phyloP scores from a whole-genome alignment of 2,329 filamentous ascomycete genomes.

The Talaromyces sp. region DNA sequence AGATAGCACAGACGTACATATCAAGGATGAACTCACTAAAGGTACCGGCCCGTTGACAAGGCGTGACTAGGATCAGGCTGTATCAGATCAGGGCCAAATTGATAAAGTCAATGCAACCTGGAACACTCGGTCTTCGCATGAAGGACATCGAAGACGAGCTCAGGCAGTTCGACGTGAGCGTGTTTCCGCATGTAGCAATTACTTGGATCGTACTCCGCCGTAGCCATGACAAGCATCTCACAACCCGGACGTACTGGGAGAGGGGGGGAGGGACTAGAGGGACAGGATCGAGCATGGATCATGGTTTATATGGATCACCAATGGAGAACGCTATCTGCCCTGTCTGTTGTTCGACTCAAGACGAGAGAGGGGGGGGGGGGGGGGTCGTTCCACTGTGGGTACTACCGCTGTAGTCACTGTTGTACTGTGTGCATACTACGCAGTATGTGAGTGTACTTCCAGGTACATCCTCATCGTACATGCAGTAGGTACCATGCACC shows the following conservation, averaged over 20 bases:
- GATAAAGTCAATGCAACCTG: slow-evolving; percentile 7
- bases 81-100: background rate
- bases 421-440: background rate
- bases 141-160: background rate
- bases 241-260: too few species aligned
- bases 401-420: background rate
- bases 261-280: background rate
- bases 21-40: background rate
- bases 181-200: background rate
- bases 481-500: background rate
- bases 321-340: slow-evolving; percentile 5
- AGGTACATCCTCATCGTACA: background rate
- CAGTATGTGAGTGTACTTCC: background rate
- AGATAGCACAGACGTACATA: background rate
- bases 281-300: background rate
- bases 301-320: slow-evolving; percentile 10
- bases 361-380: background rate
- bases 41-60: too few species aligned
- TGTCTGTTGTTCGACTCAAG: slow-evolving; percentile 6
- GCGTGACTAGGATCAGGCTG: background rate
- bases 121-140: slow-evolving; percentile 2
- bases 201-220: background rate
- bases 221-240: too few species aligned
- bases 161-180: background rate
- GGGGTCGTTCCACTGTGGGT: slow-evolving; percentile 6